Conservation (phyloP, 139 green algal species). For the Closterium sp. region DNA sequence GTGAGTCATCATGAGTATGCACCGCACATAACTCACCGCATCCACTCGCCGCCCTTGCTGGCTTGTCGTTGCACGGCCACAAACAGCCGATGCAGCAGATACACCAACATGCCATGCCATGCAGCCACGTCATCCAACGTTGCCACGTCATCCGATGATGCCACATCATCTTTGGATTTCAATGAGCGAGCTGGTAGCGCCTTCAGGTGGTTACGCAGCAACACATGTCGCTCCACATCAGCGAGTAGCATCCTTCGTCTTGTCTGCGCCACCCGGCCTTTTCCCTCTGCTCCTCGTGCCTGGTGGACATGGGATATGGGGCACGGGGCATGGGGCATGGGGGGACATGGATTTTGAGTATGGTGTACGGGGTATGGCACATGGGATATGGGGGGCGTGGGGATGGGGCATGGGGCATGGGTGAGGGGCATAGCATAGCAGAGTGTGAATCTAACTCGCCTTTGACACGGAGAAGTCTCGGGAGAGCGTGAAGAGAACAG, state of each 20-base stretch:
- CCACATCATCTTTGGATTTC: neutral
- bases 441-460: neutral
- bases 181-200: neutral
- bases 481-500: slow-evolving; percentile 31
- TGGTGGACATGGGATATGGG: neutral
- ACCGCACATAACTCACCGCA: neutral
- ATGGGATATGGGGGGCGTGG: neutral
- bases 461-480: slow-evolving; percentile 19
- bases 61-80: slow-evolving; percentile 14
- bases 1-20: neutral
- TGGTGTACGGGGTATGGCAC: neutral
- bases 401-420: neutral
- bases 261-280: slow-evolving; percentile 21
- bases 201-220: slow-evolving; percentile 9
- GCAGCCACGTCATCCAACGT: neutral
- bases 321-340: too few relatives aligned
- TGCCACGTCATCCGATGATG: neutral
- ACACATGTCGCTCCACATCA: slow-evolving; percentile 32
- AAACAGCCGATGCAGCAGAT: slow-evolving; percentile 35
- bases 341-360: neutral
- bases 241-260: slow-evolving; percentile 39
- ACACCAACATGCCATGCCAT: slow-evolving; percentile 29
- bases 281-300: neutral
- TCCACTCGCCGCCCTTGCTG: slow-evolving; percentile 4
- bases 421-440: neutral